Evolutionary conservation across 2,329 filamentous ascomycete genomes (phyloP).

Genomic region (Arthroderma sp.): DNA sequence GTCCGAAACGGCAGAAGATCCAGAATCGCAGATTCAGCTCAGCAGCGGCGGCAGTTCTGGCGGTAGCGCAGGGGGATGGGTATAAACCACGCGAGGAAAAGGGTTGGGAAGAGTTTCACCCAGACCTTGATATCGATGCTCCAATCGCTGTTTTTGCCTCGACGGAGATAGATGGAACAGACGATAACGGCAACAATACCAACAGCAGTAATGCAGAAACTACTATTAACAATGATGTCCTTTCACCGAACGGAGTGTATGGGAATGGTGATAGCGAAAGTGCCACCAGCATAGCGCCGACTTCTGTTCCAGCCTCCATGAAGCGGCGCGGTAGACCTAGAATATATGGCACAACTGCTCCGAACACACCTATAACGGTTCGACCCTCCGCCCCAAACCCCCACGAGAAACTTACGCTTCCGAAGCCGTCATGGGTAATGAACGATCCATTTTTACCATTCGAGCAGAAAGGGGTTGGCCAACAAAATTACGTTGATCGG

Average conservation of each 20-base stretch:
- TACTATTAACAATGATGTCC: constrained; percentile 12
- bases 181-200: constrained; percentile 25
- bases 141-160: constrained; percentile 66
- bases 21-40: constrained; percentile 57
- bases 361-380: constrained; percentile 40
- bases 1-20: constrained; percentile 29
- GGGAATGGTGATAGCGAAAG: constrained; percentile 20
- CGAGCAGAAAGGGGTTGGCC: constrained; percentile 72
- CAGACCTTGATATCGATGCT: constrained; percentile 78
- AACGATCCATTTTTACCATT: constrained; percentile 36
- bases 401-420: constrained; percentile 35
- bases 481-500: constrained; percentile 86
- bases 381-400: constrained; percentile 38
- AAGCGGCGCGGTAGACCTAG: constrained; percentile 52
- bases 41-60: constrained; percentile 71
- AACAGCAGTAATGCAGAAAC: too few relatives aligned
- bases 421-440: constrained; percentile 35
- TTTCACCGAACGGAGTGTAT: constrained; percentile 6
- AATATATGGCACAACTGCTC: constrained; percentile 45
- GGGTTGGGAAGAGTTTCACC: constrained; percentile 96
- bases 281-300: constrained; percentile 9
- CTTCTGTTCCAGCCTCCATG: constrained; percentile 34
- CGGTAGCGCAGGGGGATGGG: constrained; percentile 80
- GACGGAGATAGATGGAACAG: constrained; percentile 69
- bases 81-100: constrained; percentile 96